Percentiles rank a stretch among this genome's conserved stretches.
Evolutionary conservation across 495 filamentous ascomycete genomes (phyloP).

Genomic region (Penicillium silybi): DNA sequence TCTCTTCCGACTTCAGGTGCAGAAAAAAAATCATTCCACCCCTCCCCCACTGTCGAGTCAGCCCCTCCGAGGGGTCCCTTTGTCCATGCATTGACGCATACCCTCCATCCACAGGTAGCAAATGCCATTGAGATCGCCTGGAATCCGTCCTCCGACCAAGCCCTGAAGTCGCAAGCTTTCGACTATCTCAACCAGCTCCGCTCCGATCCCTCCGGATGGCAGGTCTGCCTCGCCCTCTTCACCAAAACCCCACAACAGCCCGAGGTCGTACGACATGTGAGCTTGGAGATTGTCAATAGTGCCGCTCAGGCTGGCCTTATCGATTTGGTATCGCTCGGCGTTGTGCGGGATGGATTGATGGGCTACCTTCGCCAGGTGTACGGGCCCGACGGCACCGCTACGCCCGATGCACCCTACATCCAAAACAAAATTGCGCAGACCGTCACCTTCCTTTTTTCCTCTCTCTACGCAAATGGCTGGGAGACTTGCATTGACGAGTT

Average conservation of each 20-base stretch:
- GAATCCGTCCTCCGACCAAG: constrained; percentile 67
- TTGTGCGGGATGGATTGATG: constrained; percentile 72
- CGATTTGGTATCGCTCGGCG: constrained; percentile 59
- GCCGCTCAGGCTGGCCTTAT: constrained; percentile 72
- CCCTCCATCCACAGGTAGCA: constrained; percentile 60
- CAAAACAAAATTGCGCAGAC: constrained; percentile 98
- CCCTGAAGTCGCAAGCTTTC: constrained; percentile 79
- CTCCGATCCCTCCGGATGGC: constrained; percentile 74
- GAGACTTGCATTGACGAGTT: constrained; percentile 85
- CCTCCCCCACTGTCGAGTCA: constrained; percentile 18
- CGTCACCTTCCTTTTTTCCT: constrained; percentile 83
- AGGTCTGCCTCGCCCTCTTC: constrained; percentile 81
- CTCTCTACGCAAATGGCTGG: constrained; percentile 81
- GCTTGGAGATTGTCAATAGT: constrained; percentile 87
- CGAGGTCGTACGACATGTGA: constrained; percentile 82
- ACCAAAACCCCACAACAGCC: constrained; percentile 70
- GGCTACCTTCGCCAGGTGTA: constrained; percentile 73
- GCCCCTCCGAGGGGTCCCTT: constrained; percentile 13
- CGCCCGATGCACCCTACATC: constrained; percentile 64
- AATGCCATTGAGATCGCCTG: constrained; percentile 89
- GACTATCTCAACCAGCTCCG: constrained; percentile 82
- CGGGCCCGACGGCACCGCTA: constrained; percentile 48
- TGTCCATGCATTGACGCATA: constrained; percentile 12
- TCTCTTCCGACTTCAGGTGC: not conserved
- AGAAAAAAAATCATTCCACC: constrained; percentile 14